Evolutionary conservation across 2,329 filamentous ascomycete species (phyloP).

Genomic region (Zymoseptoria pseudotritici): DNA sequence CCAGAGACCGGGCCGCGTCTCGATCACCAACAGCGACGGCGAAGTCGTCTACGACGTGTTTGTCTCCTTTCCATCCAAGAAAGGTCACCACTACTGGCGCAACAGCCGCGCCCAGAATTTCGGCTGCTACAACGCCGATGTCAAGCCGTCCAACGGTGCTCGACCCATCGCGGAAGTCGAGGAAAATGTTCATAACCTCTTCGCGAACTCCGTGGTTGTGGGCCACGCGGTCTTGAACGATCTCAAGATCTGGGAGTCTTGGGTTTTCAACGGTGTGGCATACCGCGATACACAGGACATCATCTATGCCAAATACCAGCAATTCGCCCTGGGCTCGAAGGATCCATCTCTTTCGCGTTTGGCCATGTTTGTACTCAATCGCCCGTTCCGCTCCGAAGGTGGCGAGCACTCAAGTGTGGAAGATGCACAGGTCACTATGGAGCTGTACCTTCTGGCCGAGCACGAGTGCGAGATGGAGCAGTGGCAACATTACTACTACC

Average conservation of each 20-base stretch:
- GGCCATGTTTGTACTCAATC: background rate
- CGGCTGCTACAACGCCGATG: background rate
- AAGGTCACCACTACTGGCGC: background rate
- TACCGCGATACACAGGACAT: background rate
- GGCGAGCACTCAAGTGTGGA: constrained; percentile 1
- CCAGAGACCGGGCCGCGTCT: background rate
- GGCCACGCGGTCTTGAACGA: constrained; percentile 2
- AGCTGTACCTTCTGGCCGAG: background rate
- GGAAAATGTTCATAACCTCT: background rate
- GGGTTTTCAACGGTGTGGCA: background rate
- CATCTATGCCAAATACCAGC: background rate
- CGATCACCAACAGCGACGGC: background rate
- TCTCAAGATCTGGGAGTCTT: background rate
- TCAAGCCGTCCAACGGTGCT: background rate
- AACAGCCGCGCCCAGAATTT: background rate
- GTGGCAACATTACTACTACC: background rate
- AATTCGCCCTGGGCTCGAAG: no score
- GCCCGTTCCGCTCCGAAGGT: background rate
- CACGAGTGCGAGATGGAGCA: background rate
- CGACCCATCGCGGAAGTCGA: background rate
- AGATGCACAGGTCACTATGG: constrained; percentile 1
- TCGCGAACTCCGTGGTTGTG: background rate
- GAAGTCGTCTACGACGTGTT: constrained; percentile 2
- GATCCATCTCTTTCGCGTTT: background rate
- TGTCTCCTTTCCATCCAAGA: background rate